Base-by-base conservation (phyloP, 352 stramenopile genomes). In the Pythium diclinum region DNA sequence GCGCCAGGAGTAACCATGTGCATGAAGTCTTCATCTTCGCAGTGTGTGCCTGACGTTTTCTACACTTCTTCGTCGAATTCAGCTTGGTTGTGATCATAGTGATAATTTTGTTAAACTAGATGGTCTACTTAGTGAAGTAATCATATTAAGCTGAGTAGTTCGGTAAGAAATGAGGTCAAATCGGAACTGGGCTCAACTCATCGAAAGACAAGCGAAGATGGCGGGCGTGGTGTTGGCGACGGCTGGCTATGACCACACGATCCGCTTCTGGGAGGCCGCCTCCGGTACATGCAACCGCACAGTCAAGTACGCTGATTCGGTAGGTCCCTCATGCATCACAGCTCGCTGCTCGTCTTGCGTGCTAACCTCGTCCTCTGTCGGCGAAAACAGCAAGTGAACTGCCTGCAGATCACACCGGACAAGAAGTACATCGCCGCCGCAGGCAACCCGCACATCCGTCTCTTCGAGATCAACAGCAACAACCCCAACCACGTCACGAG, bases 391-490 rank as follows among this genome's bases (percentile, higher is more conserved):
- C 95, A 98, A 92, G 93, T 99, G 1, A 98, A 98, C 77, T 97
- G 94, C 62, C 81, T 99, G 25, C 88, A 98, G 75, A 98, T 98
- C 65, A 98, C 94, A 10, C 92, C 95, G 2, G 96, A 99, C 78
- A 99, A 99, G 78, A 92, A 93, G 65, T 98, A 97, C 71, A 91
- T 99, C 13, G 95, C 94, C n/a, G 97, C 97, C 10, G 97, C 89
- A 13, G 96, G 97, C 16, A 99, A 99, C 82, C 95, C 97, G 19
- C 87, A 98, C 68, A 98, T 99, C 60, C 93, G 96, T 2, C 70
- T 99, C 5, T 99, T 98, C 69, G 97, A 99, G 79, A 98, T 99
- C 83, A 96, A 97, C 69, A 94, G 87, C 76, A 90, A 95, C 79
- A 98, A 98, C 65, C 89, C 95, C 3, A 97, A 98, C 77, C 92